Evolutionary conservation across 2,329 filamentous ascomycete genomes (phyloP).

Genomic region (Grosmannia clavigera): DNA sequence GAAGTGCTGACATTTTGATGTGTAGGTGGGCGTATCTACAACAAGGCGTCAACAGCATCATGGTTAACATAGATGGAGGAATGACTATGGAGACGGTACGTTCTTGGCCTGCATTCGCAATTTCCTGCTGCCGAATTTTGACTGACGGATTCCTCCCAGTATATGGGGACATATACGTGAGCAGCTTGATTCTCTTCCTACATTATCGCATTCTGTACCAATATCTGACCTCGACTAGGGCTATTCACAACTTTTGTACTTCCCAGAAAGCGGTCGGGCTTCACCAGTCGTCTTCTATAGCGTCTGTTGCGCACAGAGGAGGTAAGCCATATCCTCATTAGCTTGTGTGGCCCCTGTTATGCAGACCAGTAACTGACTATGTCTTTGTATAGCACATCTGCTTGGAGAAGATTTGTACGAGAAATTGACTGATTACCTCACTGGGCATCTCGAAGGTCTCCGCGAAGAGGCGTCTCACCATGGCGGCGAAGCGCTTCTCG

Average conservation of each 20-base stretch:
- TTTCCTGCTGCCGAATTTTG: not conserved
- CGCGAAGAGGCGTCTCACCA: conserved; percentile 64
- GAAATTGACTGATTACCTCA: conserved; percentile 77
- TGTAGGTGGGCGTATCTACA: conserved; percentile 81
- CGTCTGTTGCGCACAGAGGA: conserved; percentile 52
- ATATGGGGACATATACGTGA: conserved; percentile 94
- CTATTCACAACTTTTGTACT: conserved; percentile 98
- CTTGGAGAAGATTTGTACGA: conserved; percentile 94
- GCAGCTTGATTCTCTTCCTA: conserved; percentile 12
- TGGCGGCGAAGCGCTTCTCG: conserved; percentile 77
- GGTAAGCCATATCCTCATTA: conserved; percentile 32
- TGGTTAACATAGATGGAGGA: conserved; percentile 81
- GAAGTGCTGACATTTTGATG: not conserved
- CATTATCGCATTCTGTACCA: not conserved
- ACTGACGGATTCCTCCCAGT: conserved; percentile 32
- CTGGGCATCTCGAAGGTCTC: conserved; percentile 60
- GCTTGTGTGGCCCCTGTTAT: not conserved
- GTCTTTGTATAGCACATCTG: conserved; percentile 56
- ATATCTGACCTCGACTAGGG: conserved; percentile 38
- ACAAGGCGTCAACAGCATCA: conserved; percentile 79
- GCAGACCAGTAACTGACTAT: not conserved
- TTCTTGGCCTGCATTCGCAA: not conserved
- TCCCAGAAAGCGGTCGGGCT: conserved; percentile 83
- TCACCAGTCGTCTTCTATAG: conserved; percentile 23
- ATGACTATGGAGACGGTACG: conserved; percentile 82